Evolutionary conservation across 2,329 filamentous ascomycete species (phyloP), one percentile per base, ranked within the genome.

Genomic region (Botrytis fabae): DNA sequence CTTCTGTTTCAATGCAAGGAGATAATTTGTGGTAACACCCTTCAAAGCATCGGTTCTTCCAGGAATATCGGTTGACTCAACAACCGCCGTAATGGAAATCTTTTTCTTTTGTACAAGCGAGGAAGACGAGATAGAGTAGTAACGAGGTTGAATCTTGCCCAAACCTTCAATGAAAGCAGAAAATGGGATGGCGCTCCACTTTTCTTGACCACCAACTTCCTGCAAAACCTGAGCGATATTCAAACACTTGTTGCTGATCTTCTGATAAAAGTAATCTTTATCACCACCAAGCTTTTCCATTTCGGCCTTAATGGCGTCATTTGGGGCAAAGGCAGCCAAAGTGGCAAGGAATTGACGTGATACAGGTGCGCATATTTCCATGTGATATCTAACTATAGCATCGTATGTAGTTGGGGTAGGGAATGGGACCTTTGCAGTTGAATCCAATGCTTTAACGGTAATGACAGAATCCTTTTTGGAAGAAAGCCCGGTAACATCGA

Each of bases 91-190:
- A 79, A 99, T 92, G 74, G 96, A 93, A 77, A 99, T 94, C 85
- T 94, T 95, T 84, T 97, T 91, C 81, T 96, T 95, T 81, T 99
- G 95, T 25, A 97, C 95, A 14, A 94, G 83, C 10, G 96, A 98
- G 0, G 96, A 98, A 1, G 97, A 99, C 2, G 96, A 99, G 82
- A 99, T 99, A 68, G 97, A 99, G 86, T 99, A 99, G 87, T 98
- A 99, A 68, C 96, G 93, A 57, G 96, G 95, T 83, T 99, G 96
- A 73, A 99, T 90, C 86, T 98, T 98, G 84, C 91, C 93, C 75
- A 99, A 84, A 77, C 94, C 93, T 86, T 99, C 96, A 77, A 99
- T 94, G 79, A 98, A 91, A 79, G 95, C 91, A 14, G 96, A 97
- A 85, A 99, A 98, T 25, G 96, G 97, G 72, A 98, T 90, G 71